A percentile compares a stretch with the other conserved stretches of the same genome.
Conservation (phyloP, 345 rosid genomes). For the Eucalyptus albens region DNA sequence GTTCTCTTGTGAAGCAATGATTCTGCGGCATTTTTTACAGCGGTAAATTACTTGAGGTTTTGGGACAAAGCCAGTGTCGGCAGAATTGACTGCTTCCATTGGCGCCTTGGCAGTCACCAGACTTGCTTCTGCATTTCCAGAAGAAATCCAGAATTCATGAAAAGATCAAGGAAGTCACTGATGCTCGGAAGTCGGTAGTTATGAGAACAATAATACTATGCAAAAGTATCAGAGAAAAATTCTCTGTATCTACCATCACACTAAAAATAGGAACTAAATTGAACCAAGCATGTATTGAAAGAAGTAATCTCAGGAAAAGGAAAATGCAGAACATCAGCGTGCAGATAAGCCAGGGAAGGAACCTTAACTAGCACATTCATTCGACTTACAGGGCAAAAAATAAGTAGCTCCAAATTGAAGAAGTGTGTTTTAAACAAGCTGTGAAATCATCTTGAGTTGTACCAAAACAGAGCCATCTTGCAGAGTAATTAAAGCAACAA, state of each 20-base stretch:
- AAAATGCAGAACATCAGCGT: not conserved
- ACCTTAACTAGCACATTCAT: not conserved
- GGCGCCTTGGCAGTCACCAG: not conserved
- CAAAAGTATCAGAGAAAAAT: not conserved
- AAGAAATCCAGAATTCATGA: not conserved
- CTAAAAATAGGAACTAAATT: not conserved
- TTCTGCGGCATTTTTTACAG: constrained; percentile 75
- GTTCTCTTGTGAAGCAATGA: constrained; percentile 63
- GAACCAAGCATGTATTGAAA: not conserved
- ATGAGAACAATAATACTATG: not conserved
- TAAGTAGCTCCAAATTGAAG: not conserved
- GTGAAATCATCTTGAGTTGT: not conserved
- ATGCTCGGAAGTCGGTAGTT: not conserved
- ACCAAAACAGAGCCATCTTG: not conserved
- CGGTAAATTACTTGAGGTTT: constrained; percentile 58
- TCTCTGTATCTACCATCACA: not conserved
- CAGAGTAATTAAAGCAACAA: not conserved
- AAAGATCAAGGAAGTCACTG: not conserved
- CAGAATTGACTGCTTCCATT: constrained; percentile 11
- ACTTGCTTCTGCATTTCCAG: not conserved
- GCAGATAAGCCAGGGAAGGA: not conserved
- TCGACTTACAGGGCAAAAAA: not conserved
- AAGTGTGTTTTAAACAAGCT: not conserved
- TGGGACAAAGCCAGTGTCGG: constrained; percentile 1
- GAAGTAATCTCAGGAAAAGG: not conserved